Base-by-base conservation (phyloP, 129 eudicot genomes). In the Arctium minus region DNA sequence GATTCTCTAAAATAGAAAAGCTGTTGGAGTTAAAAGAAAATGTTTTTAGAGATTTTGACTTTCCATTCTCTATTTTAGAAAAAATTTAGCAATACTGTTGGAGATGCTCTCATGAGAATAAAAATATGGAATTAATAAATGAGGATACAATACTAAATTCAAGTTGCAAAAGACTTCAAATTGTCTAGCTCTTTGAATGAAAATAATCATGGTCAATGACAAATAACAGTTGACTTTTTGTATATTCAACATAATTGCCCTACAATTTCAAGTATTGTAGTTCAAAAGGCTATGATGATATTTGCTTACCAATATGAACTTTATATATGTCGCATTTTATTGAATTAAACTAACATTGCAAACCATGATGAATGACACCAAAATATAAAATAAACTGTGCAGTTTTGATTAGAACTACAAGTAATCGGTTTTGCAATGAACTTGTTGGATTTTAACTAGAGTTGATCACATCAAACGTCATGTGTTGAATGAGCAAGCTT, bases 231-330 rank as follows among this genome's bases (percentile, higher is more conserved):
- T 50, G 69, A 18, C 18, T 5, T 72, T 80, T 70, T 10, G 56
- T 32, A 71, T 50, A 37, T 48, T 48, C 56, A n/a, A 71, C 10
- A 50, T 71, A 80, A 80, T 50, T 80, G 50, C 78, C 11, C 9
- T 72, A 56, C 38, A 50, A 36, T 11, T 12, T 78, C 29, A 15
- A 64, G 38, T 78, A 27, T 46, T 35, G n/a, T 38, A 8, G 36
- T 8, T 39, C 1, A 65, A 3, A 15, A 56, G 65, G 27, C 64
- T 50, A 3, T 50, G 27, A 56, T 56, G 7, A 37, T 11, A 7
- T 36, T 72, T 29, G 37, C 60, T 29, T 18, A 18, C 77, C 77
- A 18, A 73, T 29, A n/a, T 73, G 9, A 37, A 73, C 18, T 38
- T 22, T 37, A 38, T 9, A 35, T 73, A 37, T 1, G 18, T 50